Evolutionary conservation across 139 green algal genomes (phyloP).

Genomic region (Volvox reticuliferus): DNA sequence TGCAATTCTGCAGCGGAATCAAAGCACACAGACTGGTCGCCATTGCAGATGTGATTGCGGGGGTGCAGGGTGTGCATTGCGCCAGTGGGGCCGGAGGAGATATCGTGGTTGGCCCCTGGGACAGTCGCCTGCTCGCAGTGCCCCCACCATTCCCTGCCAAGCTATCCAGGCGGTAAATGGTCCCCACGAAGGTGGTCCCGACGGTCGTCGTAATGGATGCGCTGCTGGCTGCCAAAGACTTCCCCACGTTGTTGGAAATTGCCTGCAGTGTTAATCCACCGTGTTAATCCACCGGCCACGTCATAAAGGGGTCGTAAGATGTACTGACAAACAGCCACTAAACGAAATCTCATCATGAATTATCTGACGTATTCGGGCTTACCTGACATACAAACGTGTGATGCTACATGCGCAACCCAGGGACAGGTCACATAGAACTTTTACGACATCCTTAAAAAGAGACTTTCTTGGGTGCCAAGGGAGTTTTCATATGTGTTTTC

Average conservation of each 20-base stretch:
- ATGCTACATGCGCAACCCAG: too few species aligned
- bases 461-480: too few species aligned
- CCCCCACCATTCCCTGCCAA: background rate
- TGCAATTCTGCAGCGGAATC: background rate
- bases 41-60: background rate
- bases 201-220: background rate
- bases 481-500: too few species aligned
- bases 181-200: background rate
- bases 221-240: background rate
- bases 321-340: too few species aligned
- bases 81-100: background rate
- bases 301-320: too few species aligned
- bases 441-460: too few species aligned
- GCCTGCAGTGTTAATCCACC: background rate
- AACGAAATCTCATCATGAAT: too few species aligned
- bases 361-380: too few species aligned
- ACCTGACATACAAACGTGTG: too few species aligned
- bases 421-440: too few species aligned
- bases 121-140: background rate
- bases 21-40: background rate
- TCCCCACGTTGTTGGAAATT: background rate
- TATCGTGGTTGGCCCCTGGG: background rate
- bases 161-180: background rate
- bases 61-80: background rate
- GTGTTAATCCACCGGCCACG: too few species aligned